Evolutionary conservation across 805 yeast species (phyloP).

Genomic region (Saccharomycopsis sp.): DNA sequence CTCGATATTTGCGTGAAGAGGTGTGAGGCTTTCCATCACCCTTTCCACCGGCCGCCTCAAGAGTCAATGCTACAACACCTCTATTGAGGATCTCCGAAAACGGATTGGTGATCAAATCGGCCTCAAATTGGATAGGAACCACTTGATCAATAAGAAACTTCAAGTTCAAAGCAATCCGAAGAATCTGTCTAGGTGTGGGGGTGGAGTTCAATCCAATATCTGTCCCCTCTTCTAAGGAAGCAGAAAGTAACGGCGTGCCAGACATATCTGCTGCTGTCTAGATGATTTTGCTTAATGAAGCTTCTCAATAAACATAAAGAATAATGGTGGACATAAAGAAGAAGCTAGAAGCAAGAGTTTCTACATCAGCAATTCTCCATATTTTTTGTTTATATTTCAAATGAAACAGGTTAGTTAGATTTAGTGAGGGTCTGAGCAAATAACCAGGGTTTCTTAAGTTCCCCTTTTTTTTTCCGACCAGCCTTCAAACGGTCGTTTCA

Average conservation of each 20-base stretch:
- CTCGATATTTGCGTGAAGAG: conserved; percentile 55
- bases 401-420: background rate
- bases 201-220: conserved; percentile 21
- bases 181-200: conserved; percentile 61
- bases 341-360: no score
- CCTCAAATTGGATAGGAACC: conserved; percentile 59
- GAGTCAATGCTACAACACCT: conserved; percentile 52
- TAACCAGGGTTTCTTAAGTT: background rate
- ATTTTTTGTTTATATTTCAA: background rate
- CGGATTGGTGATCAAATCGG: conserved; percentile 36
- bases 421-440: background rate
- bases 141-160: conserved; percentile 61
- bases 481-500: background rate
- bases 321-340: background rate
- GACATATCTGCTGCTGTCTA: no score
- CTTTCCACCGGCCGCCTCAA: conserved; percentile 75
- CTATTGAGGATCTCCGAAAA: conserved; percentile 36
- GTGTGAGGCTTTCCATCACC: conserved; percentile 52
- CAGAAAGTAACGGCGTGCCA: background rate
- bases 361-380: background rate
- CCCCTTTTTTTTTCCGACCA: background rate
- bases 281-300: no score
- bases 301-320: background rate
- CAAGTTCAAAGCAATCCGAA: conserved; percentile 65
- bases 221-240: conserved; percentile 4